Evolutionary conservation across 2,329 filamentous ascomycete species (phyloP).

Genomic region (Xylaria hypoxylon): DNA sequence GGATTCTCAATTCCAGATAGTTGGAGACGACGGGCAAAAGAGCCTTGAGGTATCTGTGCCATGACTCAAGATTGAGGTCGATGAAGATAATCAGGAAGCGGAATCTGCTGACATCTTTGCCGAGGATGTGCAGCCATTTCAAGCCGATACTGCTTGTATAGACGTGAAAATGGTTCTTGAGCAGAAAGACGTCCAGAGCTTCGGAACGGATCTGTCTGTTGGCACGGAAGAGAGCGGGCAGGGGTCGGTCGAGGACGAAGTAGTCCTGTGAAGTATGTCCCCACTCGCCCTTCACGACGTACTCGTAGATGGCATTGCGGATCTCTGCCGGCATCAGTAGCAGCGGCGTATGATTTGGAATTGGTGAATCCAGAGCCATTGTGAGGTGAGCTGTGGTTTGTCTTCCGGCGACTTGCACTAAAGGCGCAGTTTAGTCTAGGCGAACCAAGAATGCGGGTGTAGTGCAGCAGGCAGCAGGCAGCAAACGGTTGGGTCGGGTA

Average conservation of each 20-base stretch:
- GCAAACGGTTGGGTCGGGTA: no score
- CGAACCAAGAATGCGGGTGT: no score
- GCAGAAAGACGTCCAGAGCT: conserved; percentile 39
- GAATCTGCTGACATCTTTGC: conserved; percentile 36
- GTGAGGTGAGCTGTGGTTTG: conserved; percentile 1
- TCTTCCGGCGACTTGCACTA: neutral
- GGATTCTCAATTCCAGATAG: conserved; percentile 35
- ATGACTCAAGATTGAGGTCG: conserved; percentile 30
- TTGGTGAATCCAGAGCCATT: conserved; percentile 19
- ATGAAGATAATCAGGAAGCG: conserved; percentile 37
- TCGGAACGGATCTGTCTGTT: conserved; percentile 38
- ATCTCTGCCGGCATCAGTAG: conserved; percentile 34
- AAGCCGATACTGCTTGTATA: conserved; percentile 37
- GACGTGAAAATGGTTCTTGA: conserved; percentile 39
- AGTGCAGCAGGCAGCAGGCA: no score
- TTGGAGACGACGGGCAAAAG: conserved; percentile 31
- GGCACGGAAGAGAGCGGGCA: conserved; percentile 39
- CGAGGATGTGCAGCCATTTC: conserved; percentile 37
- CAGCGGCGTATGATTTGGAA: conserved; percentile 11
- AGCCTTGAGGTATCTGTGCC: conserved; percentile 32
- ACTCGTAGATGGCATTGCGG: conserved; percentile 37
- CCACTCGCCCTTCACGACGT: conserved; percentile 33
- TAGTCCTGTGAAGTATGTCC: conserved; percentile 29
- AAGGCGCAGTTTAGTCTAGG: neutral
- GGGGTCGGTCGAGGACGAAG: conserved; percentile 38